Percentiles rank a stretch among this genome's conserved stretches.
Conservation (phyloP, 768 basidiomycete species). For the Fomitopsis serialis region DNA sequence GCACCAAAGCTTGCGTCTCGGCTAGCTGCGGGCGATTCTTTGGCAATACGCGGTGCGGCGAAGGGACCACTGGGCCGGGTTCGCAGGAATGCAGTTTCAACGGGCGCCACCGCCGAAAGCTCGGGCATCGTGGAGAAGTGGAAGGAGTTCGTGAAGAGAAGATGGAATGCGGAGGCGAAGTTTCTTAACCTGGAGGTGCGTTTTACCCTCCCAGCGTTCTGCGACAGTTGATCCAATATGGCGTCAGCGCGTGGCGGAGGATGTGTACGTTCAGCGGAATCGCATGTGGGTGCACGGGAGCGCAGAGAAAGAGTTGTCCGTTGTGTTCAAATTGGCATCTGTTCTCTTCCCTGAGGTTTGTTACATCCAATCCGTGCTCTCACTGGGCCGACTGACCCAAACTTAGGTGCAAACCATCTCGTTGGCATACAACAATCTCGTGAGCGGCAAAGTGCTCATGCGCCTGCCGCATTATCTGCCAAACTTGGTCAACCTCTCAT, state of each 20-base stretch:
- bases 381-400: too few relatives aligned
- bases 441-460: constrained; percentile 51
- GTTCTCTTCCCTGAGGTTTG: constrained; percentile 71
- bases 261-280: constrained; percentile 69
- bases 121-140: constrained; percentile 51
- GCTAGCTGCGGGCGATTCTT: constrained; percentile 40
- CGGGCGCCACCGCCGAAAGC: not conserved
- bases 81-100: constrained; percentile 53
- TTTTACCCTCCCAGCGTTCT: not conserved
- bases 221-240: not conserved
- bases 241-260: constrained; percentile 68
- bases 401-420: constrained; percentile 73
- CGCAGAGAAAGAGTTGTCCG: constrained; percentile 54
- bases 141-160: constrained; percentile 65
- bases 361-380: not conserved
- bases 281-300: constrained; percentile 23
- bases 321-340: constrained; percentile 84
- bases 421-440: constrained; percentile 73
- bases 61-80: constrained; percentile 45
- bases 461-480: constrained; percentile 73
- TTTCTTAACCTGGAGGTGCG: constrained; percentile 84
- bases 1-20: constrained; percentile 37
- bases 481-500: constrained; percentile 69
- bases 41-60: constrained; percentile 65
- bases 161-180: constrained; percentile 64